Conservation (phyloP, 1,139 yeast species). For the Arxiozyma heterogenica region DNA sequence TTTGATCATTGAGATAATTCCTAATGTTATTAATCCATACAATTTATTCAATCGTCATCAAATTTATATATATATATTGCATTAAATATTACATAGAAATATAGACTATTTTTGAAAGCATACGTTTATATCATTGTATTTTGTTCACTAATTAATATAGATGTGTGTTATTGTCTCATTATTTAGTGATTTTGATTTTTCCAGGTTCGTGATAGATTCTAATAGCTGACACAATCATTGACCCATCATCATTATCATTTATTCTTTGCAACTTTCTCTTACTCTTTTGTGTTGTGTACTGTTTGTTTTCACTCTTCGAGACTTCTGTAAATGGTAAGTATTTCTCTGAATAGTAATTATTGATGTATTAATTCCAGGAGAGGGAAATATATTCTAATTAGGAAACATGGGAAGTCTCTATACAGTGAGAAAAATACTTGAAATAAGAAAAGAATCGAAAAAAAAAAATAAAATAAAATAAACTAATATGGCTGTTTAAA, state of each 20-base stretch:
- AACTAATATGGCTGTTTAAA: not conserved
- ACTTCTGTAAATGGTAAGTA: not conserved
- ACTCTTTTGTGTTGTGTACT: too few relatives aligned
- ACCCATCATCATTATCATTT: not conserved
- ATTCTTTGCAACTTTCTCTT: too few relatives aligned
- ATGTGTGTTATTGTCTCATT: not conserved
- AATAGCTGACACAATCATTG: not conserved
- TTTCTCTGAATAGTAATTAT: not conserved
- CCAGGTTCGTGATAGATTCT: too few relatives aligned
- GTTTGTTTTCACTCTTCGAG: not conserved
- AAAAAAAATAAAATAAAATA: too few relatives aligned
- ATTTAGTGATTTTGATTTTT: too few relatives aligned
- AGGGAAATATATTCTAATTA: not conserved
- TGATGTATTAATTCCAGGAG: not conserved
- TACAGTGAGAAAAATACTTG: not conserved
- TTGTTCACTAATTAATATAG: too few relatives aligned
- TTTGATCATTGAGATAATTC: too few relatives aligned
- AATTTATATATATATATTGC: not conserved
- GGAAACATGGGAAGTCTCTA: not conserved
- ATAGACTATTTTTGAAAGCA: not conserved
- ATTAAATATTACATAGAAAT: not conserved
- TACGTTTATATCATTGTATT: too few relatives aligned
- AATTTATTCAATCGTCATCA: too few relatives aligned
- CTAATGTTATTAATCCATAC: not conserved
- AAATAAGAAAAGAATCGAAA: not conserved